Base-by-base conservation (phyloP, 2,329 filamentous ascomycete genomes). In the Nemania abortiva region DNA sequence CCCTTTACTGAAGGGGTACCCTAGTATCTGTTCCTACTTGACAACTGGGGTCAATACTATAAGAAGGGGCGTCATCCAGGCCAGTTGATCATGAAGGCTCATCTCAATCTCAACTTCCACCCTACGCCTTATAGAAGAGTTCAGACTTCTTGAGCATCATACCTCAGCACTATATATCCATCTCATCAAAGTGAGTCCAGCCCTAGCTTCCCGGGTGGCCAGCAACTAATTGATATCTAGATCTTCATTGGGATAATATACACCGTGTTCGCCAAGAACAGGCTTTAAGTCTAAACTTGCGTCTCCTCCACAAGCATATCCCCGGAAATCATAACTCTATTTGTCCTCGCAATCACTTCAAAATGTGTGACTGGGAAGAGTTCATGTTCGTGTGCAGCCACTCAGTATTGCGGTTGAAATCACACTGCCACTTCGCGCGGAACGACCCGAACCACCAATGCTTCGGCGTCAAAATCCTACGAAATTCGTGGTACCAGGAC, bases 351-450 rank as follows among this genome's bases (percentile, higher is more conserved):
- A 27, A 50, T 15, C 65, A 13, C 24, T 11, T 39, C 74, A 82
- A 74, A 45, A 92, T 93, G 91, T 93, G 90, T 74, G 88, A 91
- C 77, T 93, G 84, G 79, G 91, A 94, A 77, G 88, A 90, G 71
- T 91, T 91, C 73, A 79, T 88, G 68, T 94, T 91, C 77, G 80
- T 78, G 60, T 95, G 92, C 81, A 84, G 84, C 34, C 91, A 93
- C 80, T 85, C 83, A 5, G 81, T 83, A 18, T 80, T 85, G 29
- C 86, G 89, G 22, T 82, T 92, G 34, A 89, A 90, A 76, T 89
- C 88, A 27, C 87, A 93, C 79, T 95, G 92, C 79, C 92, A 94
- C 80, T 90, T 89, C 73, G 91, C 92, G 6, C 89, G 92, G 67
- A 93, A 92, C 77, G 89, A 93, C 73, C 88, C 88, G 0, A 84